Percentiles rank a stretch among this genome's conserved stretches.
Conservation (phyloP, 2,329 filamentous ascomycete species). For the Fusarium oxysporum region DNA sequence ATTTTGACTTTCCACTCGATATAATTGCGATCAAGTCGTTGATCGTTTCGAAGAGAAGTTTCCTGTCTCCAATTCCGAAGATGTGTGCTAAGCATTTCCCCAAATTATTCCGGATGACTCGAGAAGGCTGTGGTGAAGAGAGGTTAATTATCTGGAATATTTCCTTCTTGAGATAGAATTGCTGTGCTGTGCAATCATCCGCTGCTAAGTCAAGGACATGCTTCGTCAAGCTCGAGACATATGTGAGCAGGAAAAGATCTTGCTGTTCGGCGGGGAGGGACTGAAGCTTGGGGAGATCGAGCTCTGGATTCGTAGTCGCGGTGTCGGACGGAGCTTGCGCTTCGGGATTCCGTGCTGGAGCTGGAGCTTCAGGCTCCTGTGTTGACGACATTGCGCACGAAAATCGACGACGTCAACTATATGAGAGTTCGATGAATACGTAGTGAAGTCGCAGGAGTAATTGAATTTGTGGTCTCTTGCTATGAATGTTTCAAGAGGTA, state of each 20-base stretch:
- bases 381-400: slow-evolving; percentile 52
- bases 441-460: slow-evolving; percentile 14
- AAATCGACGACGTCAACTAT: slow-evolving; percentile 37
- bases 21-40: slow-evolving; percentile 85
- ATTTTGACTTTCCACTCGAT: slow-evolving; percentile 77
- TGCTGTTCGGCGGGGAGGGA: slow-evolving; percentile 93
- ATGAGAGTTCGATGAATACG: slow-evolving; percentile 9
- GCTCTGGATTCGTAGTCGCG: slow-evolving; percentile 73
- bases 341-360: slow-evolving; percentile 48
- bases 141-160: slow-evolving; percentile 93
- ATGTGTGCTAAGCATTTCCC: slow-evolving; percentile 86
- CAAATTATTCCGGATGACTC: slow-evolving; percentile 90
- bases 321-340: slow-evolving; percentile 51
- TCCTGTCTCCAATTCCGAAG: slow-evolving; percentile 86
- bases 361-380: slow-evolving; percentile 52
- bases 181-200: slow-evolving; percentile 87
- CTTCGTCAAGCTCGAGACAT: slow-evolving; percentile 83
- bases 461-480: slow-evolving; percentile 24
- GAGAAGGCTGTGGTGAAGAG: slow-evolving; percentile 82
- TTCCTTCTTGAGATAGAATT: slow-evolving; percentile 93
- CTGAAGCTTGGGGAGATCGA: slow-evolving; percentile 91
- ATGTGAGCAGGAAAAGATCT: slow-evolving; percentile 91
- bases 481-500: slow-evolving; percentile 24
- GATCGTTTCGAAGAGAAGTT: slow-evolving; percentile 92
- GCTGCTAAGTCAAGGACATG: slow-evolving; percentile 80